A percentile compares a stretch with the other conserved stretches of the same genome.
Conservation (phyloP, 148 eudicot species). For the Amaranthus cruentus region DNA sequence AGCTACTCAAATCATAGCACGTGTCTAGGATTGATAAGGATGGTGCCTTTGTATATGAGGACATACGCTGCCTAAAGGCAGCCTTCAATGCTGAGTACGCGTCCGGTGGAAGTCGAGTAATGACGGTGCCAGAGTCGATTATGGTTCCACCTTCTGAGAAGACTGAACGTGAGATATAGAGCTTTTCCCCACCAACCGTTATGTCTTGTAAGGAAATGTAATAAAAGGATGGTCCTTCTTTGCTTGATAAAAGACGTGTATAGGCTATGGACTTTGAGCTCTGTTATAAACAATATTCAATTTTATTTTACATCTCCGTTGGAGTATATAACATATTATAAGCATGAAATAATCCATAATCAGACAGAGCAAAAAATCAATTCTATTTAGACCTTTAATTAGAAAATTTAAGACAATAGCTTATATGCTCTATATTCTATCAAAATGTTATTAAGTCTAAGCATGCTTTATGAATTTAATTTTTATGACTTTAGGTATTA, state of each 20-base stretch:
- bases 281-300: constrained; percentile 10
- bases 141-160: constrained; percentile 46
- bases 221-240: constrained; percentile 47
- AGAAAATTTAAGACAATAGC: background rate
- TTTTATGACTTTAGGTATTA: no score
- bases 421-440: no score
- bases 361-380: no score
- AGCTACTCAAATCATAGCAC: constrained; percentile 48
- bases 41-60: constrained; percentile 39
- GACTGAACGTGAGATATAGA: constrained; percentile 44
- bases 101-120: constrained; percentile 53
- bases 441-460: no score
- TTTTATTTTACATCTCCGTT: background rate
- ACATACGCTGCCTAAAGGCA: constrained; percentile 46
- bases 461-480: no score
- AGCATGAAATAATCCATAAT: no score
- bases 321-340: background rate
- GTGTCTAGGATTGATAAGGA: constrained; percentile 60
- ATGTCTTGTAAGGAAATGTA: constrained; percentile 41
- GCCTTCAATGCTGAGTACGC: constrained; percentile 49
- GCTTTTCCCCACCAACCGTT: constrained; percentile 38
- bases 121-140: constrained; percentile 82
- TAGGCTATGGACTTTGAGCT: constrained; percentile 24
- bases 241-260: constrained; percentile 37
- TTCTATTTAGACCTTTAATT: no score